Evolutionary conservation across 352 stramenopile genomes (phyloP), one percentile per base, ranked within the genome.

Genomic region (Phytophthora pisi): DNA sequence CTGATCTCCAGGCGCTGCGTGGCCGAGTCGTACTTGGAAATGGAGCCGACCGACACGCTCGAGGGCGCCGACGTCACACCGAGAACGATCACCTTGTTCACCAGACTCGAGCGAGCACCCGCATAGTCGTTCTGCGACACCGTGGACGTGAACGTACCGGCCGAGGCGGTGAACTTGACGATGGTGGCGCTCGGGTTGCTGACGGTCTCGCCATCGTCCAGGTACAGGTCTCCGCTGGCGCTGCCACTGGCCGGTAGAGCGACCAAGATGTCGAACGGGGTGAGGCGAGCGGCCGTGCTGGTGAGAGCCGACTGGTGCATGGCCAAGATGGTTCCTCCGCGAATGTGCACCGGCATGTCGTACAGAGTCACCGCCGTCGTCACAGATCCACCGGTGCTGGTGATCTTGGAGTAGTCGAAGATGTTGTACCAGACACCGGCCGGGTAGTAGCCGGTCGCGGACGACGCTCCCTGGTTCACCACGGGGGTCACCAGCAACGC

Each of bases 321-420:
- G 0, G 77, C 67, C 10, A 91, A 23, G 43, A 90, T 82, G 15
- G 59, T 67, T 42, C 83, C 83, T 11, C 81, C 83, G 13, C 76
- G 74, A 51, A 91, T 74, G 47, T 81, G 74, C 52, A 91, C 72
- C 0, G 77, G 83, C 75, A 91, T 86, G 30, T 86, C 78, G 43
- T 86, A 83, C 23, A 91, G 42, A 43, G 68, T 85, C 51, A 81
- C 79, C 4, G 62, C 20, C 45, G 66, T 77, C 5, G 67, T 78
- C 11, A 74, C 47, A 9, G 51, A 66, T 24, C 61, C 51, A 26
- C 79, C 79, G 1, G 51, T 72, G 24, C 60, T 80, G 16, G 71
- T 50, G 6, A 80, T 51, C 16, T 56, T 51, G 42, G 81, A 72
- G 64, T 82, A 81, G 61, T 81, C 68, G 30, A 89, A 89, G 30